These are phyloP conservation scores for Raffaelea ambrosiae DNA, from an alignment of 2,329 filamentous ascomycete species.

Conservation along the genomic window DNA sequence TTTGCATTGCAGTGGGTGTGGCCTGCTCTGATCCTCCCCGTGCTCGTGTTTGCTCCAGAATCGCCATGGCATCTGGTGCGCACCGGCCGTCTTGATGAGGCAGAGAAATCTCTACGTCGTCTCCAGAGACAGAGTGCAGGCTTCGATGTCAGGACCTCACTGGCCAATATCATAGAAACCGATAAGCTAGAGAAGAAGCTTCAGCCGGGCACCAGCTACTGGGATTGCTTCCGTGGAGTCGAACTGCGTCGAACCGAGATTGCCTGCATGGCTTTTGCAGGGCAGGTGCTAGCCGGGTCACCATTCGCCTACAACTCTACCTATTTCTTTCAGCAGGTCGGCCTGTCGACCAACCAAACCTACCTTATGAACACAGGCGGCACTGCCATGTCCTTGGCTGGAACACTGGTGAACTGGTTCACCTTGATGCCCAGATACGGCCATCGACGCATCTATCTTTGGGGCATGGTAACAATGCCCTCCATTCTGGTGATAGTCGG, in stretches of 20 bases:
- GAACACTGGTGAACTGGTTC: slow-evolving; percentile 10
- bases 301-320: slow-evolving; percentile 24
- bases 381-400: slow-evolving; percentile 18
- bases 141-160: slow-evolving; percentile 5
- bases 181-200: slow-evolving; percentile 32
- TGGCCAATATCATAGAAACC: slow-evolving; percentile 36
- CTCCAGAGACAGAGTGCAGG: slow-evolving; percentile 23
- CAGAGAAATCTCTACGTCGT: slow-evolving; percentile 15
- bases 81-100: slow-evolving; percentile 25
- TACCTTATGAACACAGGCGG: slow-evolving; percentile 24
- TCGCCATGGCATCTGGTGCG: slow-evolving; percentile 38
- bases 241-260: slow-evolving; percentile 37
- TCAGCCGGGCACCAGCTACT: slow-evolving; percentile 31
- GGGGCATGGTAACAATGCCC: slow-evolving; percentile 10
- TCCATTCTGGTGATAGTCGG: slow-evolving; percentile 12
- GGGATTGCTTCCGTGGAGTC: slow-evolving; percentile 36
- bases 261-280: slow-evolving; percentile 27
- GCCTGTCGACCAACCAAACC: slow-evolving; percentile 20
- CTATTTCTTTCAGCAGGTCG: slow-evolving; percentile 16
- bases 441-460: slow-evolving; percentile 12
- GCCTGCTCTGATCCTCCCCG: slow-evolving; percentile 29
- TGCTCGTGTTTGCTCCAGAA: slow-evolving; percentile 33
- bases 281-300: slow-evolving; percentile 20
- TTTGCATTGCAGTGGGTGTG: slow-evolving; percentile 23
- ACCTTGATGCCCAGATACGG: slow-evolving; percentile 11